Conservation (phyloP, 768 basidiomycete species). For the Tylopilus cervinicoccineus region DNA sequence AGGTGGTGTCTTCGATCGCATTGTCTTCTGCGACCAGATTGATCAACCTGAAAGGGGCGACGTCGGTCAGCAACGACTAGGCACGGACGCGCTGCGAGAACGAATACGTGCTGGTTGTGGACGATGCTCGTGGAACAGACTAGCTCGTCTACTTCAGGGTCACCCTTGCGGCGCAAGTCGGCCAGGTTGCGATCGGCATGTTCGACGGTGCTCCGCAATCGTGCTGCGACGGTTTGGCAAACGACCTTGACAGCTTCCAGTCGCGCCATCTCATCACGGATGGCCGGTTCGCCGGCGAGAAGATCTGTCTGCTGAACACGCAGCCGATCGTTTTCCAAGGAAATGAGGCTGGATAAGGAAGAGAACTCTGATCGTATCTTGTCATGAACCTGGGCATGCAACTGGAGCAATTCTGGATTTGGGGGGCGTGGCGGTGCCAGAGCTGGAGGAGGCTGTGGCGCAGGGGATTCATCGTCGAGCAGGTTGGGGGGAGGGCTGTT, state of each 20-base stretch:
- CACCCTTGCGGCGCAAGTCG: slow-evolving; percentile 78
- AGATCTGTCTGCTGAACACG: slow-evolving; percentile 82
- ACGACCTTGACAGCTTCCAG: slow-evolving; percentile 92
- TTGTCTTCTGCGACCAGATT: slow-evolving; percentile 99
- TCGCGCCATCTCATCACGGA: slow-evolving; percentile 93
- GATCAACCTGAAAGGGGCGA: slow-evolving; percentile 62
- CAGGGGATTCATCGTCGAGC: slow-evolving; percentile 55
- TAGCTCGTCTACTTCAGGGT: slow-evolving; percentile 94
- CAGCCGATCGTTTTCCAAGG: slow-evolving; percentile 67
- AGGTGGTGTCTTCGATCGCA: slow-evolving; percentile 97
- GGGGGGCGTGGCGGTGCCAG: slow-evolving; percentile 75
- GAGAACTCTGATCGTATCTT: slow-evolving; percentile 70
- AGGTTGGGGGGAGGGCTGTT: slow-evolving; percentile 44
- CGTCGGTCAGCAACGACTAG: slow-evolving; percentile 15
- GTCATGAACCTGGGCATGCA: slow-evolving; percentile 74
- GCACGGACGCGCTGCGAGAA: background rate
- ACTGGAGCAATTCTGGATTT: slow-evolving; percentile 81
- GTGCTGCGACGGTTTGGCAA: slow-evolving; percentile 71
- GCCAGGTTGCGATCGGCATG: slow-evolving; percentile 69
- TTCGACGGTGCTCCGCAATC: slow-evolving; percentile 58
- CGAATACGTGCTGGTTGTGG: slow-evolving; percentile 75
- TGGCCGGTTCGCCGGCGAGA: slow-evolving; percentile 85
- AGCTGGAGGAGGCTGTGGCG: slow-evolving; percentile 25
- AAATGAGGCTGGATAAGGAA: slow-evolving; percentile 61
- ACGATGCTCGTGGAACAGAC: slow-evolving; percentile 95